These are phyloP conservation scores for Xanthoceras sorbifolium DNA, from an alignment of 345 rosid species.

Conservation along the genomic window DNA sequence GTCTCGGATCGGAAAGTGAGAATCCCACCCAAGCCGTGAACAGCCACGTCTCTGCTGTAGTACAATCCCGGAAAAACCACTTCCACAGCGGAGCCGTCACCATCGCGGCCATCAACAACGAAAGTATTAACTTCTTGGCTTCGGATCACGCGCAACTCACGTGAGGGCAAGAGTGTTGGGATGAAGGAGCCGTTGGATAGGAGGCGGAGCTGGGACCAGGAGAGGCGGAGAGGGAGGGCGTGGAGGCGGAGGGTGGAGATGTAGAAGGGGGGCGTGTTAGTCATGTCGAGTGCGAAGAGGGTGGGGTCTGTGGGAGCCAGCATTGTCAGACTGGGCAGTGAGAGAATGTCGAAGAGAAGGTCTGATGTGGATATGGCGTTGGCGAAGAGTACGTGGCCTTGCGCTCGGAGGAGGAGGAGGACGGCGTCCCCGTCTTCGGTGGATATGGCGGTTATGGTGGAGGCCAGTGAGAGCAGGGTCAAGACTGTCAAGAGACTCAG, in stretches of 20 bases:
- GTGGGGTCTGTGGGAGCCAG: conserved; percentile 44
- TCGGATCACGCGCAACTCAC: conserved; percentile 30
- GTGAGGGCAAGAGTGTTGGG: conserved; percentile 43
- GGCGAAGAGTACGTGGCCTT: conserved; percentile 50
- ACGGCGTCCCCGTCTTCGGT: conserved; percentile 40
- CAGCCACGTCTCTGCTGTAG: conserved; percentile 41
- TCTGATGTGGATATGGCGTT: conserved; percentile 59
- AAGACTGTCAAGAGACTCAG: conserved; percentile 17
- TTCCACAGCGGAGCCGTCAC: conserved; percentile 7
- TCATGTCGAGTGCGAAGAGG: conserved; percentile 51
- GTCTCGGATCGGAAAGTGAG: neutral
- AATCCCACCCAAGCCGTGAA: conserved; percentile 40
- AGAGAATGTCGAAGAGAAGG: conserved; percentile 48
- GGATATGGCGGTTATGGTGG: conserved; percentile 29
- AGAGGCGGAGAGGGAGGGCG: conserved; percentile 43
- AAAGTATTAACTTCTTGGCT: neutral
- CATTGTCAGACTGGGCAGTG: conserved; percentile 40
- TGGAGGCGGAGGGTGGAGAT: conserved; percentile 48
- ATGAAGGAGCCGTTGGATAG: conserved; percentile 34
- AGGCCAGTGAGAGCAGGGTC: conserved; percentile 24
- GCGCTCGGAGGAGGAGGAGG: conserved; percentile 38
- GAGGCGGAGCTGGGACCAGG: conserved; percentile 34
- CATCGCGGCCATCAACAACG: conserved; percentile 29
- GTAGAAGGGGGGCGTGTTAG: conserved; percentile 41
- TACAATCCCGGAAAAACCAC: conserved; percentile 40